Conservation (phyloP, 208 protist genomes). For the Leishmania lainsoni region DNA sequence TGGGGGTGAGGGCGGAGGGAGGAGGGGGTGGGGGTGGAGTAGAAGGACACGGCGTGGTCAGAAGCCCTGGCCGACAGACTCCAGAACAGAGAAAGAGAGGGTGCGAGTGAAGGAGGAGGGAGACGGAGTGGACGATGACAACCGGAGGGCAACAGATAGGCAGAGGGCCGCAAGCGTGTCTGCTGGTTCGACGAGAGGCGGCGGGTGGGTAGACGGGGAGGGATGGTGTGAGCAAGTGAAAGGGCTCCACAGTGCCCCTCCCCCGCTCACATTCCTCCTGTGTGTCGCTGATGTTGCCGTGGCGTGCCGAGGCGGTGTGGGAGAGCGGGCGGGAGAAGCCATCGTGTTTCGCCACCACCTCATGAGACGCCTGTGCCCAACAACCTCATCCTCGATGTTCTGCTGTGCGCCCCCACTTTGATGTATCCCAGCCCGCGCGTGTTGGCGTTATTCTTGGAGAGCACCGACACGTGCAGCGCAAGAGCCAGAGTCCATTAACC, state of each 20-base stretch:
- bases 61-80: not conserved
- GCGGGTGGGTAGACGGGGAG: no score
- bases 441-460: not conserved
- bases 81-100: not conserved
- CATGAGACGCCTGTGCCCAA: not conserved
- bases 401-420: not conserved
- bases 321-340: not conserved
- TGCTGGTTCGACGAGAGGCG: no score
- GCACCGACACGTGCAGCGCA: not conserved
- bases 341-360: not conserved
- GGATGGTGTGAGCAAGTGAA: not conserved
- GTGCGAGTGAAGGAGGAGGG: not conserved
- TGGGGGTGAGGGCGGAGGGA: not conserved
- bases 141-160: not conserved
- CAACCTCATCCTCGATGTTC: not conserved
- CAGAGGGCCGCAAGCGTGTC: not conserved
- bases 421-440: not conserved
- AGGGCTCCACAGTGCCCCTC: not conserved
- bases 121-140: not conserved
- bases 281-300: not conserved
- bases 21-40: not conserved
- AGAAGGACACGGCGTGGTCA: not conserved
- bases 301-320: not conserved
- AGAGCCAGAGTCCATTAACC: not conserved
- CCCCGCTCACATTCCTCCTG: not conserved